A percentile compares a stretch with the other conserved stretches of the same genome.
Evolutionary conservation across 1,284 basidiomycete genomes (phyloP).

Genomic region (Trametes versicolor): DNA sequence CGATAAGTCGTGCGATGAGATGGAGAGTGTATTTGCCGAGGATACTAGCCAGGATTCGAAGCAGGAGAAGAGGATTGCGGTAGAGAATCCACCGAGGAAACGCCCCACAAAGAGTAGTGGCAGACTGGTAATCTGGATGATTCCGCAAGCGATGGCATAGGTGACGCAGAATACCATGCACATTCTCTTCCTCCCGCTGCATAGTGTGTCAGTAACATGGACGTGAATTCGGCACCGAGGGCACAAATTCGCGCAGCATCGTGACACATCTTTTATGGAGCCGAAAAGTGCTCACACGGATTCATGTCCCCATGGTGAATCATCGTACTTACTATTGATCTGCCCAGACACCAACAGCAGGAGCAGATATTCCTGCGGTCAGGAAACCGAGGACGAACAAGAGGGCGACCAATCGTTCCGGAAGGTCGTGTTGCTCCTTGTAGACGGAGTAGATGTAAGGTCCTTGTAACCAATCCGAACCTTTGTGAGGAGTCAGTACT

Average conservation of each 20-base stretch:
- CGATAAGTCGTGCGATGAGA: slow-evolving; percentile 69
- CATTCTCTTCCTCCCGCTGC: slow-evolving; percentile 70
- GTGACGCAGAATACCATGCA: slow-evolving; percentile 75
- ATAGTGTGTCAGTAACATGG: neutral
- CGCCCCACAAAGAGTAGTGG: slow-evolving; percentile 70
- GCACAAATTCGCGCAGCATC: too few relatives aligned
- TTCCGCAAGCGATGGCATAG: slow-evolving; percentile 66
- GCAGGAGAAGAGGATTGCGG: slow-evolving; percentile 77
- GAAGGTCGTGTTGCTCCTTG: slow-evolving; percentile 70
- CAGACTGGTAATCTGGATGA: slow-evolving; percentile 63
- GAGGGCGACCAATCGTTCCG: slow-evolving; percentile 70
- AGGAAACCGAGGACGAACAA: slow-evolving; percentile 80
- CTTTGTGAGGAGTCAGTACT: slow-evolving; percentile 46
- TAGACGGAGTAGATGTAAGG: slow-evolving; percentile 81
- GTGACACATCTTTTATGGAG: too few relatives aligned
- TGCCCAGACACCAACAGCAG: slow-evolving; percentile 78
- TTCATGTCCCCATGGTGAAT: neutral
- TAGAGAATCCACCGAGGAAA: slow-evolving; percentile 73
- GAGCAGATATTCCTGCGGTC: slow-evolving; percentile 73
- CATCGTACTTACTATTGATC: slow-evolving; percentile 70
- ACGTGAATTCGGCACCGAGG: neutral
- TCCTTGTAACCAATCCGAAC: slow-evolving; percentile 83
- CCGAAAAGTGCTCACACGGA: too few relatives aligned
- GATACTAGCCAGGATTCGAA: slow-evolving; percentile 82
- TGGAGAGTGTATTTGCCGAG: slow-evolving; percentile 58